Percentiles rank a stretch among this genome's conserved stretches.
Conservation (phyloP, 164 flowering plant species). For the Kalanchoe fedtschenkoi region DNA sequence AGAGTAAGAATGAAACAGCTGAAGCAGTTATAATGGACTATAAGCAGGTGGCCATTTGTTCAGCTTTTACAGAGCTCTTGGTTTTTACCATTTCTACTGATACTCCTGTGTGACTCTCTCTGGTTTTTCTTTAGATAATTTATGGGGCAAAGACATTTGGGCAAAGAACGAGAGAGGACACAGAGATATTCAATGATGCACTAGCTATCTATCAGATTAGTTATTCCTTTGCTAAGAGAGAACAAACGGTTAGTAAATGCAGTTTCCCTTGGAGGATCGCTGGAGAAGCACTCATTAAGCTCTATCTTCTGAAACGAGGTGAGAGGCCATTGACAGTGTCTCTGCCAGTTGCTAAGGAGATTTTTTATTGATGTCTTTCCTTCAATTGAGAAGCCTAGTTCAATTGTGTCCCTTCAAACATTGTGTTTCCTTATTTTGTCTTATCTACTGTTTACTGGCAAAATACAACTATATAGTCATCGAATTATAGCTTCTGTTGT, state of each 20-base stretch:
- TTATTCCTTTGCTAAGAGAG: slow-evolving; percentile 33
- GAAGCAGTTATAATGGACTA: slow-evolving; percentile 34
- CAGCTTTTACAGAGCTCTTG: neutral
- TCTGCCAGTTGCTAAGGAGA: slow-evolving; percentile 29
- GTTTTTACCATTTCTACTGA: no score
- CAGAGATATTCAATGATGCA: slow-evolving; percentile 49
- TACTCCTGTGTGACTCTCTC: neutral
- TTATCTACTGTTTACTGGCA: no score
- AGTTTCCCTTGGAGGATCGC: slow-evolving; percentile 75
- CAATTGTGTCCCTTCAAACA: neutral
- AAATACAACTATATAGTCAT: no score
- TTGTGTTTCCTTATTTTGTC: neutral
- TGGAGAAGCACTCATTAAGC: slow-evolving; percentile 47
- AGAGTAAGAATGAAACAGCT: slow-evolving; percentile 24
- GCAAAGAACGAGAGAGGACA: slow-evolving; percentile 21
- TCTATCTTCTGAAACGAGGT: slow-evolving; percentile 17
- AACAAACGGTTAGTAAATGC: slow-evolving; percentile 16
- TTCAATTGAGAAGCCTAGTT: neutral
- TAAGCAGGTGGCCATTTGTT: slow-evolving; percentile 39
- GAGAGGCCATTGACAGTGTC: slow-evolving; percentile 19
- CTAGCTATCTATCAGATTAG: slow-evolving; percentile 46
- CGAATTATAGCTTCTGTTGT: no score
- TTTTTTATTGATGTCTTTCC: slow-evolving; percentile 5
- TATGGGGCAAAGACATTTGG: slow-evolving; percentile 46
- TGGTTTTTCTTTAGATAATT: slow-evolving; percentile 24